Base-by-base conservation (phyloP, 2,329 filamentous ascomycete genomes). In the Coleophoma crateriformis region DNA sequence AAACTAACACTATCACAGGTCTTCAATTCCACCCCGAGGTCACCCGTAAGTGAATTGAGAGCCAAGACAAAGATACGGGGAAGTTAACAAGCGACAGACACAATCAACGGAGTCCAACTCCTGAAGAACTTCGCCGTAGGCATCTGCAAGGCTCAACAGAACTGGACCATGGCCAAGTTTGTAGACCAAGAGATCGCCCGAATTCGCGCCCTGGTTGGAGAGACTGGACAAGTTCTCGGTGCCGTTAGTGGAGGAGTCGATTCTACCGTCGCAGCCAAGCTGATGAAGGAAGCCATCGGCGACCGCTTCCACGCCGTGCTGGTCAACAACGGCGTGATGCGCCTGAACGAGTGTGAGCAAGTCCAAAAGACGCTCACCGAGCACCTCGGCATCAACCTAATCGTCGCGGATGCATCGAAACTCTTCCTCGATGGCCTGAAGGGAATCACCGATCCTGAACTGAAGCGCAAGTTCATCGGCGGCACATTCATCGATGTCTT, bases 381-480 rank as follows among this genome's bases (percentile, higher is more conserved):
- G 62, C 84, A 94, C 57, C 79, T 97, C 1, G 88, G 88, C 1
- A 95, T 97, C 68, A 94, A 96, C 68, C 76, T 97, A 3, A 95
- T 88, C 0, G 85, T 97, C 27, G 82, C 95, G 2, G 87, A 97
- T 64, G 90, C 82, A 0, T 78, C 79, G 10, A 76, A 95, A 53
- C 73, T 79, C 22, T 97, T 97, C 75, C 74, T 96, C n/a, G 71
- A 72, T 32, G 77, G 83, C 20, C 81, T 97, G 1, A 79, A 81
- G 56, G 92, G 90, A 15, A 81, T 96, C 22, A 73, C 71, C 0
- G 89, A 88, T 50, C 91, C 92, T 0, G 91, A 97, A 70, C 80
- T 80, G 64, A 96, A 96, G 77, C 79, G 91, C 49, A 96, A 95
- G 72, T 84, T 96, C 60, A 96, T 96, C 54, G 91, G 90, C 49